Conservation (phyloP, 108 stramenopile species). For the Nannochloropsis gaditana region DNA sequence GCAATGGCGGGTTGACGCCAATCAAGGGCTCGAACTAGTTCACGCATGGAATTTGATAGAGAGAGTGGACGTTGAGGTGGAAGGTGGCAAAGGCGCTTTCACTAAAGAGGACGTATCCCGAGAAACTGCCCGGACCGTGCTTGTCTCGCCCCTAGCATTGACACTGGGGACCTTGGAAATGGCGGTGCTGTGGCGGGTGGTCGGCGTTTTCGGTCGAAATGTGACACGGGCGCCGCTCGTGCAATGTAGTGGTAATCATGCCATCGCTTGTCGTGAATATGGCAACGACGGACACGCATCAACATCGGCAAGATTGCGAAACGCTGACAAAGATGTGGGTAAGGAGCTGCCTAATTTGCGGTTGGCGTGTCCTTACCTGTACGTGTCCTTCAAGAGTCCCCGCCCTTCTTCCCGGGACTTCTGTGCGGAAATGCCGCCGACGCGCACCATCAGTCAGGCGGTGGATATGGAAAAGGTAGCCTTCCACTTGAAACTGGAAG, state of each 20-base stretch:
- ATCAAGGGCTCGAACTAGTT: neutral
- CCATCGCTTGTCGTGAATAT: neutral
- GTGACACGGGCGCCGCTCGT: neutral
- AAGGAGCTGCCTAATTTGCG: neutral
- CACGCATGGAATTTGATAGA: neutral
- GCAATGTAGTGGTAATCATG: neutral
- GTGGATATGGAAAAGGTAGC: neutral
- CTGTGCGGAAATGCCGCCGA: too few relatives aligned
- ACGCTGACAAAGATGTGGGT: neutral
- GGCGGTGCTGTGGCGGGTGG: conserved; percentile 19
- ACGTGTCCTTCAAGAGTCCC: neutral
- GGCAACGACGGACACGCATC: too few relatives aligned
- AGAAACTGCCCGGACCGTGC: neutral
- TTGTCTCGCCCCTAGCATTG: neutral
- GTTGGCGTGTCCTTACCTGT: neutral
- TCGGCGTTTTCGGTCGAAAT: neutral
- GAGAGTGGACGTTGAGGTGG: neutral
- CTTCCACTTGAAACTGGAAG: neutral
- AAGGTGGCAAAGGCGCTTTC: neutral
- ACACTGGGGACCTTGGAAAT: conserved; percentile 3
- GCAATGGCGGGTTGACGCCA: neutral
- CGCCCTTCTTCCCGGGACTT: neutral
- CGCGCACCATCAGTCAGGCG: neutral
- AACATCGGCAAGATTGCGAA: too few relatives aligned
- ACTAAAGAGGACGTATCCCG: neutral